Evolutionary conservation across 1,284 basidiomycete species (phyloP).

Genomic region (Bondarzewia mesenterica): DNA sequence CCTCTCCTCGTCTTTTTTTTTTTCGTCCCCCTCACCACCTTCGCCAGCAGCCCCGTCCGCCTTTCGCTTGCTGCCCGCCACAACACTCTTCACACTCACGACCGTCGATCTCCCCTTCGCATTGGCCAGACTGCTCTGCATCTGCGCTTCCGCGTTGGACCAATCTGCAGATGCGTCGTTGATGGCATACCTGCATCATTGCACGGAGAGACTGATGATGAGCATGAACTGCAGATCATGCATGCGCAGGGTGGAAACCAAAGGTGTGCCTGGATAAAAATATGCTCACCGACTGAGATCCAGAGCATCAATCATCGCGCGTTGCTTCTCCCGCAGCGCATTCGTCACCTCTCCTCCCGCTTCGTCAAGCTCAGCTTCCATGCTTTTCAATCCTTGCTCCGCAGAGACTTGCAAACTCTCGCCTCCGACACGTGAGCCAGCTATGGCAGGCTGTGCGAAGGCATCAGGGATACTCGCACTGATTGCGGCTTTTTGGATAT

Average conservation of each 20-base stretch:
- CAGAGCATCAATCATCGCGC: slow-evolving; percentile 78
- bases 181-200: slow-evolving; percentile 64
- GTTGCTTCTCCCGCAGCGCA: slow-evolving; percentile 58
- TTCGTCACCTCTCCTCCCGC: slow-evolving; percentile 53
- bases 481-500: slow-evolving; percentile 77
- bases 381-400: slow-evolving; percentile 41
- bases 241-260: background rate
- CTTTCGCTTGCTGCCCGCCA: slow-evolving; percentile 57
- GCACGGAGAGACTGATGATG: slow-evolving; percentile 16
- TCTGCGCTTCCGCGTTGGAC: slow-evolving; percentile 65
- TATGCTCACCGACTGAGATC: slow-evolving; percentile 67
- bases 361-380: slow-evolving; percentile 64
- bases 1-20: slow-evolving; percentile 49
- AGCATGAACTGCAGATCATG: slow-evolving; percentile 7
- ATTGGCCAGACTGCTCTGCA: slow-evolving; percentile 37
- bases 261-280: background rate
- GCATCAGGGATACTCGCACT: slow-evolving; percentile 42
- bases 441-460: slow-evolving; percentile 5
- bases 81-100: slow-evolving; percentile 66
- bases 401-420: slow-evolving; percentile 13
- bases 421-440: slow-evolving; percentile 14
- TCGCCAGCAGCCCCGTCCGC: slow-evolving; percentile 24
- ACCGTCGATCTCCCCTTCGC: slow-evolving; percentile 51
- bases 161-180: slow-evolving; percentile 66
- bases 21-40: slow-evolving; percentile 24